Conservation (phyloP, 2,329 filamentous ascomycete species). For the Coniosporium tulheliwenetii region DNA sequence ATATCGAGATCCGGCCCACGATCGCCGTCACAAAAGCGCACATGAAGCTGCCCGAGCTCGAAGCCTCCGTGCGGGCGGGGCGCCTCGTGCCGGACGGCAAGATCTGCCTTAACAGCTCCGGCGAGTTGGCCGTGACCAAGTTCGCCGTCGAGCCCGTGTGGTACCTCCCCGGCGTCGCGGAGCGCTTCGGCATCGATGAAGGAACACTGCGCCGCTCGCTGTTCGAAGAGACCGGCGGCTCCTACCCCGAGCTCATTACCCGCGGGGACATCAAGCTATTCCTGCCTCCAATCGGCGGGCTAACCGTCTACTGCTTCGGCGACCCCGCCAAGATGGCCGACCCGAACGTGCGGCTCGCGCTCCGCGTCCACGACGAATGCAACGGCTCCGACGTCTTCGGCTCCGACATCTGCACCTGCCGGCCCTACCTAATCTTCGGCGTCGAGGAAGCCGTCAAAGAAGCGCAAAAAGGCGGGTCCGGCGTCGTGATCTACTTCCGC, state of each 20-base stretch:
- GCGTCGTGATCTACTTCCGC: constrained; percentile 95
- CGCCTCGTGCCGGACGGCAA: constrained; percentile 69
- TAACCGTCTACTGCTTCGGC: constrained; percentile 95
- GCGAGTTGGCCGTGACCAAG: constrained; percentile 88
- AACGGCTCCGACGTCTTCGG: constrained; percentile 97
- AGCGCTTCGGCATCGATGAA: constrained; percentile 90
- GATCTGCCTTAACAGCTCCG: constrained; percentile 70
- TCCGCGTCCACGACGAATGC: constrained; percentile 79
- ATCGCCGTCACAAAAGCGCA: constrained; percentile 87
- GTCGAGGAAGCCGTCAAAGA: constrained; percentile 97
- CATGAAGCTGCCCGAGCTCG: constrained; percentile 93
- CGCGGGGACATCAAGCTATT: constrained; percentile 90
- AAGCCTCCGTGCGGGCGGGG: constrained; percentile 69
- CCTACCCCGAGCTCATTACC: constrained; percentile 92
- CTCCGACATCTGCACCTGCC: constrained; percentile 93
- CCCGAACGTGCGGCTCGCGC: constrained; percentile 60
- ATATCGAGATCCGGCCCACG: constrained; percentile 75
- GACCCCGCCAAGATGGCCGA: constrained; percentile 90
- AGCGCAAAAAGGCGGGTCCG: constrained; percentile 83
- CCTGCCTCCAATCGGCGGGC: constrained; percentile 81
- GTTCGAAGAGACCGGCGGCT: constrained; percentile 91
- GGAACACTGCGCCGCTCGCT: constrained; percentile 69
- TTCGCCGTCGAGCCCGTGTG: constrained; percentile 86
- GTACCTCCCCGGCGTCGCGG: constrained; percentile 49
- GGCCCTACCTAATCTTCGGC: constrained; percentile 89